These are phyloP conservation scores for Leccinellum luteum DNA, from an alignment of 768 basidiomycete species.

Conservation along the genomic window DNA sequence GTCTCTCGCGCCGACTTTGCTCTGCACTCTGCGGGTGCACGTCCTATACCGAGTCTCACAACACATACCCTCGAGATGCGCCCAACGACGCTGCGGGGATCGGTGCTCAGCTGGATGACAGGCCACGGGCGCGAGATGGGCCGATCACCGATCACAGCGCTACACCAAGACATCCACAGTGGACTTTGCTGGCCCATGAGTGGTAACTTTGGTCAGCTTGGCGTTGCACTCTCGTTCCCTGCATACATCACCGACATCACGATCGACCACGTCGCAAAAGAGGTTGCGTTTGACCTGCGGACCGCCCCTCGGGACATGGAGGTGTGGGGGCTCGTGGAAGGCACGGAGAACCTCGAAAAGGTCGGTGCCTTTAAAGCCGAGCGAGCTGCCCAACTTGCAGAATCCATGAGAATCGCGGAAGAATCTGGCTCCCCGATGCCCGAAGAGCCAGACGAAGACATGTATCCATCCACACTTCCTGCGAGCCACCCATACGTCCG, in stretches of 20 bases:
- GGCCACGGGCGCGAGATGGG: slow-evolving; percentile 65
- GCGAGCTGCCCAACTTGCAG: slow-evolving; percentile 36
- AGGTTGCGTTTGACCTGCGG: slow-evolving; percentile 77
- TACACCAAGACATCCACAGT: slow-evolving; percentile 81
- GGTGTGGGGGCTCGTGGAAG: slow-evolving; percentile 88
- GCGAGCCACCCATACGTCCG: slow-evolving; percentile 52
- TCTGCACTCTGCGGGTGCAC: slow-evolving; percentile 76
- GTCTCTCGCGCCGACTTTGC: slow-evolving; percentile 85
- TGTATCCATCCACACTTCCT: slow-evolving; percentile 50
- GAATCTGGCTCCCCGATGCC: slow-evolving; percentile 23
- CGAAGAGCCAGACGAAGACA: slow-evolving; percentile 32
- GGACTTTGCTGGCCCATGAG: slow-evolving; percentile 95
- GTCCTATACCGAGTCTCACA: slow-evolving; percentile 79
- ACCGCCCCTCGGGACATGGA: slow-evolving; percentile 86
- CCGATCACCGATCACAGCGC: slow-evolving; percentile 78
- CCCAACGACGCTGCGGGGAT: slow-evolving; percentile 46
- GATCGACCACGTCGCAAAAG: slow-evolving; percentile 82
- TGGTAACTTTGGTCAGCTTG: slow-evolving; percentile 77
- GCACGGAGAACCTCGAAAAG: slow-evolving; percentile 63
- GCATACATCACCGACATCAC: slow-evolving; percentile 64
- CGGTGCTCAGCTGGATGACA: slow-evolving; percentile 55
- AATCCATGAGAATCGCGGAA: slow-evolving; percentile 32
- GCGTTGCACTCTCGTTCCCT: slow-evolving; percentile 70
- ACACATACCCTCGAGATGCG: slow-evolving; percentile 71
- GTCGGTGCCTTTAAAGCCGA: slow-evolving; percentile 53